Base-by-base conservation (phyloP, 768 basidiomycete genomes). In the Serendipita sp. region DNA sequence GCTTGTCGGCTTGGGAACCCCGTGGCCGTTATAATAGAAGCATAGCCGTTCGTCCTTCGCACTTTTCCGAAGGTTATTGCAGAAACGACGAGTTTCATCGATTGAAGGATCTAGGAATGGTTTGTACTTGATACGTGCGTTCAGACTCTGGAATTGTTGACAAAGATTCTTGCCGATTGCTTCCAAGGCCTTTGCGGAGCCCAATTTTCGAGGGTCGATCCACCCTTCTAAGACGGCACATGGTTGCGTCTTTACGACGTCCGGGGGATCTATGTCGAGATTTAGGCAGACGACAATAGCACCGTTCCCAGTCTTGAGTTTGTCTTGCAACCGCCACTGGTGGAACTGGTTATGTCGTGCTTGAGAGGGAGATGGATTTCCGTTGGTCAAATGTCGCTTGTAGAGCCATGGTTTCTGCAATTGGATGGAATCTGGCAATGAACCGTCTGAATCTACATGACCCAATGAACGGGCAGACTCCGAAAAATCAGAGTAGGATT, bases 1-100 rank as follows among this genome's bases (percentile, higher is more conserved):
- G 0, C 88, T 78, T 0, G 96, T 98, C 11, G 96, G 96, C 69
- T 90, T 94, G 1, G 95, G 95, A 22, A 99, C 96, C 24, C 96
- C 96, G 65, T 98, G 96, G 2, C 96, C 96, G 66, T 98, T 99
- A 75, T 98, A 99, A 74, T 98, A 91, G 73, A 98, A 95, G 30
- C 97, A 76, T 4, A 91, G 85, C 1, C 96, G 85, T 69, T 99
- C 96, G 41, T 93, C 88, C 71, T 92, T 91, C 1, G 95, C 93
- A 58, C 85, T 82, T 69, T 87, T 90, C 62, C 96, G 84, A 42
- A 95, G 74, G 22, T 79, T 83, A 63, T 83, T 77, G 69, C 92
- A 96, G 67, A 91, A 88, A 62, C 88, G 84, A 70, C 88, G 87
- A 42, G 95, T 79, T 68, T 98, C 95, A 69, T 97, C 94, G 65